Percentiles rank a stretch among this genome's conserved stretches.
phyloP scores from a whole-genome alignment of 2,329 filamentous ascomycete genomes.

The Botrytis deweyae region DNA sequence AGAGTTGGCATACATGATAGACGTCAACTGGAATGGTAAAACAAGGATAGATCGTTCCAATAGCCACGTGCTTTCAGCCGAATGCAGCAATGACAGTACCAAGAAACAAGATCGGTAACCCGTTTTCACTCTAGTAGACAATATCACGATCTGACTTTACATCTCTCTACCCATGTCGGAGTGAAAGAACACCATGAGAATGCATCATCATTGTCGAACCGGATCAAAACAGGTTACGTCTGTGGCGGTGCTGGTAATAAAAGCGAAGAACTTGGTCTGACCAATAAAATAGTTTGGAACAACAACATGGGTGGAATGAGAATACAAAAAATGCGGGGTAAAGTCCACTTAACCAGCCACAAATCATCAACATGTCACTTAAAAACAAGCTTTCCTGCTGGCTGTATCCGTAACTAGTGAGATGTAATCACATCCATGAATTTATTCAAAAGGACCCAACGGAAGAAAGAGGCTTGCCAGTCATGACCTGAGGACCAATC shows the following conservation, averaged over 20 bases:
- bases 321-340: neutral
- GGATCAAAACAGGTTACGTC: slow-evolving; percentile 8
- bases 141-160: neutral
- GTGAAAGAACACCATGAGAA: neutral
- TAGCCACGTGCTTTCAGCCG: neutral
- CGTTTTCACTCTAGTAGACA: neutral
- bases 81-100: neutral
- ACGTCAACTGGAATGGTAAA: slow-evolving; percentile 2
- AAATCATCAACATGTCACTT: slow-evolving; percentile 1
- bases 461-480: neutral
- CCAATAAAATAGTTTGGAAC: neutral
- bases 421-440: neutral
- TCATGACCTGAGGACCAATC: neutral
- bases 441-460: neutral
- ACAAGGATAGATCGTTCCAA: neutral
- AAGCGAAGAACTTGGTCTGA: neutral
- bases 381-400: slow-evolving; percentile 16
- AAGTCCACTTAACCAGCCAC: slow-evolving; percentile 2
- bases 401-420: neutral
- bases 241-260: slow-evolving; percentile 4
- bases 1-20: slow-evolving; percentile 18
- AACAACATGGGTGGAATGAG: neutral
- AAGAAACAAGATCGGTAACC: slow-evolving; percentile 1
- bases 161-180: neutral
- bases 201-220: neutral